phyloP scores from a whole-genome alignment of 108 stramenopile species.

The Poteriospumella lacustris region DNA sequence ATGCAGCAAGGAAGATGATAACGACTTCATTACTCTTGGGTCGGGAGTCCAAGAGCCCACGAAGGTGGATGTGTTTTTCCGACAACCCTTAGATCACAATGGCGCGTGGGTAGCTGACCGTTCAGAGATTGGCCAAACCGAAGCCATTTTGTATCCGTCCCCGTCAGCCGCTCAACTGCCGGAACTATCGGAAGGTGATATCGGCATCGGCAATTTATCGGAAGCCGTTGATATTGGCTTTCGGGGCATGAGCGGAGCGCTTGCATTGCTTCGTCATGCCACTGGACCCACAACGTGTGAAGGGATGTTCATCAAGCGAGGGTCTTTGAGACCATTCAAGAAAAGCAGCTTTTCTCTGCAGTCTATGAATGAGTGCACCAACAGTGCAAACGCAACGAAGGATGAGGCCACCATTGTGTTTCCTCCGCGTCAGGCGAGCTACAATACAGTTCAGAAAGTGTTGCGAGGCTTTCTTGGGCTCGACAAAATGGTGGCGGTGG shows the following conservation, averaged over 20 bases:
- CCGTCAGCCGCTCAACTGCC: background rate
- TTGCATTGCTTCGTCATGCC: background rate
- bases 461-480: background rate
- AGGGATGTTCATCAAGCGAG: constrained; percentile 6
- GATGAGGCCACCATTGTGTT: background rate
- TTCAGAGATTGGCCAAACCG: constrained; percentile 2
- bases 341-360: background rate
- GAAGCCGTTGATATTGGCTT: background rate
- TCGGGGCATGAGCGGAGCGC: background rate
- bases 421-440: background rate
- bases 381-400: background rate
- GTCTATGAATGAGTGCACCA: background rate
- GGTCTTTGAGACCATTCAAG: background rate
- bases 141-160: background rate
- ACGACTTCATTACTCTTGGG: background rate
- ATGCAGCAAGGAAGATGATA: background rate
- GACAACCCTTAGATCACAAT: background rate
- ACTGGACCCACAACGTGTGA: background rate
- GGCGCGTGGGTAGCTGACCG: background rate
- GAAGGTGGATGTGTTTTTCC: background rate
- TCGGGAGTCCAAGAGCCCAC: background rate
- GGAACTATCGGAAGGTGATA: background rate
- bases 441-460: background rate
- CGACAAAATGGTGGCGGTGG: background rate
- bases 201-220: background rate